Base-by-base conservation (phyloP, 768 basidiomycete genomes). In the Leccinum obscurum region DNA sequence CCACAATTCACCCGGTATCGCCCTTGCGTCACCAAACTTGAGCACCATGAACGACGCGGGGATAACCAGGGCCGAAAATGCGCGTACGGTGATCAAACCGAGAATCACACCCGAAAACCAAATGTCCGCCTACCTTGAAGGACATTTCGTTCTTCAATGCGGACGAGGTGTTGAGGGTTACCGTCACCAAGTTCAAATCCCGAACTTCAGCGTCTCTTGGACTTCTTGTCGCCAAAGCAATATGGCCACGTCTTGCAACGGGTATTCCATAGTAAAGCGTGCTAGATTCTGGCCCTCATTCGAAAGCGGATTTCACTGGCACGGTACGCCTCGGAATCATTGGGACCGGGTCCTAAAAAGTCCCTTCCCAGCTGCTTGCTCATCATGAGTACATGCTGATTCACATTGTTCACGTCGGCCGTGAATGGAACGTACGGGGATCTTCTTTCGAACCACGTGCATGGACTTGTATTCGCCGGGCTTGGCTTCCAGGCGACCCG, bases 401-500 rank as follows among this genome's bases (percentile, higher is more conserved):
- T 35, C 34, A 35, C 34, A 35, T 0, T 35, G 4, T 35, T 35
- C 34, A 13, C 13, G 13, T 13, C 34, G 34, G 34, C 2, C 34
- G 34, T 35, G 34, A 35, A 35, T 13, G 5, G 37, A 39, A 39
- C 15, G 8, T 9, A 9, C 17, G 17, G 17, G 17, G 5, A 79
- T 72, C 57, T 81, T 79, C 55, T 67, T 74, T 68, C 81, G 78
- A 20, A 80, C 76, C 20, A 78, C 0, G 80, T 81, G 69, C 66
- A 77, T 79, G 68, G 76, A 72, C 63, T 78, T 79, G 30, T 75
- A 75, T 44, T 78, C 74, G 9, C 76, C 78, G 0, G 83, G 81
- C 64, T 84, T 78, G 57, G 80, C 76, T 14, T 84, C 82, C 62
- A 85, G 81, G 44, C 80, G 80, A 22, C 83, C 84, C 77, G 81